Evolutionary conservation across 768 basidiomycete genomes (phyloP), one percentile per base, ranked within the genome.

Genomic region (Galerina marginata): DNA sequence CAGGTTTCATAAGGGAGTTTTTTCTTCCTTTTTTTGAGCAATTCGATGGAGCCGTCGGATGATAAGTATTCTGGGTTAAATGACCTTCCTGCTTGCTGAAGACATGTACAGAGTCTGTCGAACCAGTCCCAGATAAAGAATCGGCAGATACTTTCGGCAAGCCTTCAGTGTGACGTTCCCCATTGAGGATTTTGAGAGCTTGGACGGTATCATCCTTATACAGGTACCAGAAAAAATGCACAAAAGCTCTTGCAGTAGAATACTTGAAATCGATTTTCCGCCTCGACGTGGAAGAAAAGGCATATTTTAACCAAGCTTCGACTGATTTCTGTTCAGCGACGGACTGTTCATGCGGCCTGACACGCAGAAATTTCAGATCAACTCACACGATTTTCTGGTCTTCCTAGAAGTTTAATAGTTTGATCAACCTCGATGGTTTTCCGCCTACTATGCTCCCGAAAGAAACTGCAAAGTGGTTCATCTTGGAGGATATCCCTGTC

Each of bases 401-500:
- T 54, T 6, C 33, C 14, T 4, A 53, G 39, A 11, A 7, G 16
- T 16, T 7, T 26, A 29, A 53, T 53, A 23, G 39, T 6, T 23
- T 40, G 23, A 40, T 53, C 14, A 6, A 46, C 9, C 23, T 20
- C 20, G 20, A 16, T 4, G 15, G 23, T 2, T 9, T 9, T 16
- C 4, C 7, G 14, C 16, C n/a, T 29, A 29, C 15, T 9, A 26
- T 10, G 43, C 14, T 44, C 25, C 11, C 9, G 36, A 15, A 56
- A 63, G 48, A 52, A 38, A 37, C 49, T 60, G 25, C 26, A 47
- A 39, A 70, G 65, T 11, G 69, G 69, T 54, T 70, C 69, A 16
- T 67, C 66, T 48, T 56, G 33, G 12, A 72, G 63, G 37, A 71
- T 66, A 23, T 48, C 9, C n/a, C 16, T 54, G 55, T 76, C 75